These are phyloP conservation scores for Fusarium mangiferae DNA, from an alignment of 2,329 filamentous ascomycete genomes.

Conservation along the genomic window DNA sequence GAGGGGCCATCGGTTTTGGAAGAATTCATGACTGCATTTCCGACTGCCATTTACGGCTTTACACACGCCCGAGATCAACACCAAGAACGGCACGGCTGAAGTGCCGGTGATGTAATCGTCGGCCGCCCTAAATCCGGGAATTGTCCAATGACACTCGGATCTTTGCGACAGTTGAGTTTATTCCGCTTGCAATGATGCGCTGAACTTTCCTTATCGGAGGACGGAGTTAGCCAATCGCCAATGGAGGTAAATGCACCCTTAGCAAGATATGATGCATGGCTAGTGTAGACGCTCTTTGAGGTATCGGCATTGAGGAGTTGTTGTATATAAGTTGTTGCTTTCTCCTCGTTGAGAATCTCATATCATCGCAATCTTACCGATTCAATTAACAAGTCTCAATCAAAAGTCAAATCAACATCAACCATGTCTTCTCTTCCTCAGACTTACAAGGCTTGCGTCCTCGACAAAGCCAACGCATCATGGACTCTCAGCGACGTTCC, in stretches of 20 bases:
- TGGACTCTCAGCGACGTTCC: constrained; percentile 69
- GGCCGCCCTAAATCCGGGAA: constrained; percentile 13
- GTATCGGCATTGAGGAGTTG: background rate
- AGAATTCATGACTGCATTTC: constrained; percentile 25
- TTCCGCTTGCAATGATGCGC: background rate
- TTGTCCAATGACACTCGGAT: constrained; percentile 2
- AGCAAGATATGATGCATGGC: background rate
- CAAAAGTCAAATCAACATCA: background rate
- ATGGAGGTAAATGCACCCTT: background rate
- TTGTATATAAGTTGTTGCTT: background rate
- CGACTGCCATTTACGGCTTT: constrained; percentile 26
- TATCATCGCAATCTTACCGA: background rate
- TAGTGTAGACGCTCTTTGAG: background rate
- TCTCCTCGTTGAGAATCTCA: background rate
- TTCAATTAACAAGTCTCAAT: background rate
- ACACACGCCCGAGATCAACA: constrained; percentile 25
- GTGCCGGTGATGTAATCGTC: constrained; percentile 23
- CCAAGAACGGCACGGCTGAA: background rate
- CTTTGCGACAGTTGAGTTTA: background rate
- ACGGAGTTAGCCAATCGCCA: constrained; percentile 9
- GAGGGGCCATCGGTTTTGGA: constrained; percentile 34
- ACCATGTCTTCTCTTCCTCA: constrained; percentile 63
- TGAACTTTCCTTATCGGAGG: background rate
- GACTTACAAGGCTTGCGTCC: constrained; percentile 73
- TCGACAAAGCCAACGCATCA: constrained; percentile 62